Evolutionary conservation across 176 grass and related monocot species (phyloP).

Genomic region (Triticum aestivum): IWGSC_CS_RefSeq_v2.1 NC_057814.1:506066461-506066960

Average conservation of each 20-base stretch:
- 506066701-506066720: slow-evolving; percentile 46
- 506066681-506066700: slow-evolving; percentile 41
- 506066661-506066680: slow-evolving; percentile 45
- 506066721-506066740: slow-evolving; percentile 30
- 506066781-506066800: slow-evolving; percentile 49
- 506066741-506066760: slow-evolving; percentile 46
- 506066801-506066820: slow-evolving; percentile 37
- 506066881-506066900: slow-evolving; percentile 56
- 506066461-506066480: slow-evolving; percentile 55
- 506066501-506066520: slow-evolving; percentile 46
- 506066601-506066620: slow-evolving; percentile 35
- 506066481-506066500: slow-evolving; percentile 46
- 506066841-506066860: slow-evolving; percentile 28
- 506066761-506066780: slow-evolving; percentile 53
- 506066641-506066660: slow-evolving; percentile 57
- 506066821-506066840: slow-evolving; percentile 39
- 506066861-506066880: slow-evolving; percentile 40
- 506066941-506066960: slow-evolving; percentile 45
- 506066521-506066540: slow-evolving; percentile 38
- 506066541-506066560: slow-evolving; percentile 37
- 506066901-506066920: slow-evolving; percentile 44
- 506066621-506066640: slow-evolving; percentile 38
- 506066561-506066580: slow-evolving; percentile 47
- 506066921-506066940: slow-evolving; percentile 52
- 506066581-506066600: slow-evolving; percentile 69